Base-by-base conservation (phyloP, 768 basidiomycete genomes). In the Mycena vitilis region DNA sequence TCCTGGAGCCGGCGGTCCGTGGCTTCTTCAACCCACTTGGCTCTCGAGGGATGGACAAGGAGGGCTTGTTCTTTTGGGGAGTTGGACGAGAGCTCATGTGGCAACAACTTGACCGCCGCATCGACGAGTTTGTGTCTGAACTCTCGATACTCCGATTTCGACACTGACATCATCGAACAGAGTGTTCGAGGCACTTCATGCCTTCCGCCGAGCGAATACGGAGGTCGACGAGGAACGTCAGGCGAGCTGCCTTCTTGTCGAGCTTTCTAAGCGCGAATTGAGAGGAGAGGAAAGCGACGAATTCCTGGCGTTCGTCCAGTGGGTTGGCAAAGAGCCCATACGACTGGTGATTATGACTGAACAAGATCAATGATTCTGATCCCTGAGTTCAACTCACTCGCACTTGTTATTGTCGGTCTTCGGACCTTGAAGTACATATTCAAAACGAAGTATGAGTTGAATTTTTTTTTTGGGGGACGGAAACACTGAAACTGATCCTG, bases 11-110 rank as follows among this genome's bases (percentile, higher is more conserved):
- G 15, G 63, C 55, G 10, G 15, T 40, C 15, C 40, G 40, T 15
- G 40, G 40, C 40, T 15, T 40, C 40, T 15, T 40, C 40, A 40
- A 40, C 40, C 40, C 40, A 10, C 40, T 40, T 15, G 40, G 40
- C 40, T 11, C 40, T 40, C n/a, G 56, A 6, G 56, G 34, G 2
- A 12, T 18, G 12, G 23, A 57, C 5, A 38, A 48, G n/a, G 63
- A 65, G n/a, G 63, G 63, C n/a, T 30, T 65, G 6, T 65, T 65
- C 20, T 16, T 48, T 1, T 65, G 63, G 63, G 55, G 63, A 6
- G 37, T 65, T n/a, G 42, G 54, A 4, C 22, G 18, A 2, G 63
- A 57, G 4, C 16, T 65, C 0, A 57, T 65, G 63, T 65, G 63
- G 63, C 54, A 56, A 34, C 54, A 58, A 23, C 55, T 65, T n/a